Evolutionary conservation across 768 basidiomycete species (phyloP).

Genomic region (Termitomyces sp.): DNA sequence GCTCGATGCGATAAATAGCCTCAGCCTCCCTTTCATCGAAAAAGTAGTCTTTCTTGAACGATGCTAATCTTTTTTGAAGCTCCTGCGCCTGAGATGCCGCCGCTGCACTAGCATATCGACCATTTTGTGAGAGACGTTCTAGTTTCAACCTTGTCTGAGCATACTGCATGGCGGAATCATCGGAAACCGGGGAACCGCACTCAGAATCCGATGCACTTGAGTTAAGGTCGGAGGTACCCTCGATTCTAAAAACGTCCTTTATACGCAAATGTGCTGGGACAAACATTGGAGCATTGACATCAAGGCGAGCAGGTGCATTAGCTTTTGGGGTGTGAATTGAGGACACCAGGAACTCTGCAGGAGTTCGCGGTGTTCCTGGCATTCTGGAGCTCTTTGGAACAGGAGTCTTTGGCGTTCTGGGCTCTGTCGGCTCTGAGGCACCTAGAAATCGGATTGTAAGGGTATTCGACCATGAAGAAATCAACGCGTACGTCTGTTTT

Average conservation of each 20-base stretch:
- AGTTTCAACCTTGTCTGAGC: constrained; percentile 60
- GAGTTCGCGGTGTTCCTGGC: constrained; percentile 33
- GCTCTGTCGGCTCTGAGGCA: constrained; percentile 12
- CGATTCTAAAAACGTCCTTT: constrained; percentile 8
- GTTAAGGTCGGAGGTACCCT: constrained; percentile 16
- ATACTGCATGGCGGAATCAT: constrained; percentile 62
- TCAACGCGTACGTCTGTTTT: constrained; percentile 31
- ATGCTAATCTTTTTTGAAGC: constrained; percentile 44
- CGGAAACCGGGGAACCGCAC: constrained; percentile 33
- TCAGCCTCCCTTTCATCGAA: constrained; percentile 71
- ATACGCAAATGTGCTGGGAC: constrained; percentile 27
- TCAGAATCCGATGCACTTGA: constrained; percentile 25
- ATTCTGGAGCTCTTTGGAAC: constrained; percentile 13
- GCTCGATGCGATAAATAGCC: constrained; percentile 49
- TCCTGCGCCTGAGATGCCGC: constrained; percentile 29
- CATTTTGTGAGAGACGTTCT: constrained; percentile 37
- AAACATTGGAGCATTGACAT: constrained; percentile 38
- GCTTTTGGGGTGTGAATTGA: constrained; percentile 17
- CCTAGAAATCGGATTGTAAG: background rate
- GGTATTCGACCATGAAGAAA: background rate
- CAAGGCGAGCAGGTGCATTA: constrained; percentile 26
- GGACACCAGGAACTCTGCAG: constrained; percentile 28
- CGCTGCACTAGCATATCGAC: constrained; percentile 19
- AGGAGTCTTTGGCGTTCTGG: constrained; percentile 15
- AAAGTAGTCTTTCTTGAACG: constrained; percentile 57